A percentile compares a stretch with the other conserved stretches of the same genome.
phyloP scores from a whole-genome alignment of 2,329 filamentous ascomycete genomes.

The Paraphoma chrysanthemicola region DNA sequence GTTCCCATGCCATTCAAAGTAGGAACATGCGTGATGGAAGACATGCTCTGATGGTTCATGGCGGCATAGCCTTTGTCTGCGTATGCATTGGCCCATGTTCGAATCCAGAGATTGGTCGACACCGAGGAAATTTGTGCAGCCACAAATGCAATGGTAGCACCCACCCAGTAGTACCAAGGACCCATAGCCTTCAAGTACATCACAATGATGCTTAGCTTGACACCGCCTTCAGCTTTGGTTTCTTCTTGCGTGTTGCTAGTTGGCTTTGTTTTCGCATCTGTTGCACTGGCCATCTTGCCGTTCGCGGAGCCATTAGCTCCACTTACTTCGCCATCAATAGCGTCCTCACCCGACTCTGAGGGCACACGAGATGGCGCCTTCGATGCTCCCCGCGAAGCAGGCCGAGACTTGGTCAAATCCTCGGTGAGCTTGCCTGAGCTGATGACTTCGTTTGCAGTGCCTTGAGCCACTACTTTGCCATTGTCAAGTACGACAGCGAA shows the following conservation, averaged over 20 bases:
- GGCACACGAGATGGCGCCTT: conserved; percentile 78
- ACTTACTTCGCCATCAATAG: conserved; percentile 37
- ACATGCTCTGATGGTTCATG: conserved; percentile 41
- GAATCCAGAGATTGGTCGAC: conserved; percentile 92
- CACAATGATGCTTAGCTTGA: conserved; percentile 84
- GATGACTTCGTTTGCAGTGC: conserved; percentile 78
- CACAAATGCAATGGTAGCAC: conserved; percentile 76
- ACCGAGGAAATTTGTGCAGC: conserved; percentile 86
- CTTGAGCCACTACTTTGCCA: conserved; percentile 78
- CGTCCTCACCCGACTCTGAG: conserved; percentile 74
- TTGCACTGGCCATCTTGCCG: conserved; percentile 52
- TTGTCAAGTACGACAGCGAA: conserved; percentile 88
- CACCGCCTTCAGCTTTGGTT: conserved; percentile 81
- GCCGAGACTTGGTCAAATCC: conserved; percentile 77
- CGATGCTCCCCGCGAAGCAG: conserved; percentile 74
- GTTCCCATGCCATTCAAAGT: conserved; percentile 53
- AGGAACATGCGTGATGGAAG: conserved; percentile 52
- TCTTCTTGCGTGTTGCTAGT: conserved; percentile 64
- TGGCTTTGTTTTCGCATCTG: conserved; percentile 54
- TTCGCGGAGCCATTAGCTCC: conserved; percentile 60
- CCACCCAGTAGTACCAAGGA: conserved; percentile 93
- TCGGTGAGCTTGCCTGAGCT: conserved; percentile 88
- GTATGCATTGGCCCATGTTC: conserved; percentile 94
- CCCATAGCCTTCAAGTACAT: conserved; percentile 93
- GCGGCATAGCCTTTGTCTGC: conserved; percentile 53